phyloP scores from a whole-genome alignment of 176 grass and related monocot species.

The Rhynchospora breviuscula region DNA sequence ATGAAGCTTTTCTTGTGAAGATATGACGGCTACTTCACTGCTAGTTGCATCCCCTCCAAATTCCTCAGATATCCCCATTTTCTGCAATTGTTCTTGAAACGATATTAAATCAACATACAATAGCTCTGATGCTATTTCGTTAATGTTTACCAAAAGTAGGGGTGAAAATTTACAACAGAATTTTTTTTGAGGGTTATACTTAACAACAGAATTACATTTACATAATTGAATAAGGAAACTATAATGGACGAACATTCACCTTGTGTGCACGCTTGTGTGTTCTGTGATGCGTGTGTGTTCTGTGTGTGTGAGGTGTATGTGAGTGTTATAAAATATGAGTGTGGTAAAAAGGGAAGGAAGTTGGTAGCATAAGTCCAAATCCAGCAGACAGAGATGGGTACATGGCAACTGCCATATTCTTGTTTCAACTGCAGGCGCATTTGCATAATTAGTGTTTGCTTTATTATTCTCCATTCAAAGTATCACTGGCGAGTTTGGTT shows the following conservation, averaged over 20 bases:
- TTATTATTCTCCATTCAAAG: conserved; percentile 5
- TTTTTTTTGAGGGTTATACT: no score
- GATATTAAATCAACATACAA: background rate
- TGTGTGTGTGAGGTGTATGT: background rate
- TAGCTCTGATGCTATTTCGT: background rate
- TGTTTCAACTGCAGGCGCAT: conserved; percentile 13
- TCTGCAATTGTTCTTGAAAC: conserved; percentile 13
- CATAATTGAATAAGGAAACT: background rate
- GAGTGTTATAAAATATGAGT: conserved; percentile 10
- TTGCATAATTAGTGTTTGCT: background rate
- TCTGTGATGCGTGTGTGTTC: no score
- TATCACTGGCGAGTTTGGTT: background rate
- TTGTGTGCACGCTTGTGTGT: background rate
- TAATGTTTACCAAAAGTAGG: background rate
- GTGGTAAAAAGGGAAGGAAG: background rate
- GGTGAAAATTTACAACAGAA: background rate
- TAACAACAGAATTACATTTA: background rate
- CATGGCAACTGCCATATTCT: conserved; percentile 9
- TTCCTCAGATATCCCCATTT: conserved; percentile 11
- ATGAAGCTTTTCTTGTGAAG: conserved; percentile 4
- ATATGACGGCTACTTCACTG: background rate
- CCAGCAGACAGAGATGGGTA: conserved; percentile 18
- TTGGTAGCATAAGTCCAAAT: conserved; percentile 24
- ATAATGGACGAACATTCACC: conserved; percentile 3
- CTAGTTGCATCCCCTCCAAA: background rate